Evolutionary conservation across 176 grass and related monocot genomes (phyloP).

Genomic region (Aegilops tauschii): DNA sequence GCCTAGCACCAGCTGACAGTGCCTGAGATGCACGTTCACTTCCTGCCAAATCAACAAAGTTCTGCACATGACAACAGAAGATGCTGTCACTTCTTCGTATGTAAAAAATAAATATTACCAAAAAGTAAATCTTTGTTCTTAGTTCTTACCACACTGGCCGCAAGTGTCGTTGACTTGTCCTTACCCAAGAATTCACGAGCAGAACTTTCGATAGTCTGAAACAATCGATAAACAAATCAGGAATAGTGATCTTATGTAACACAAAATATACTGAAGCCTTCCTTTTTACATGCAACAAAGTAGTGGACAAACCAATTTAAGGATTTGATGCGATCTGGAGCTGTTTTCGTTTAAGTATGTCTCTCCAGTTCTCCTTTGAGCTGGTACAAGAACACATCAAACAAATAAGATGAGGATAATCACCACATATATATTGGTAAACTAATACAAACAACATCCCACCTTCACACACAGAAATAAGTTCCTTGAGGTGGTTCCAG

Average conservation of each 20-base stretch:
- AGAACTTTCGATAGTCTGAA: conserved; percentile 88
- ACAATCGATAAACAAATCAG: conserved; percentile 38
- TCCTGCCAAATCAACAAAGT: conserved; percentile 94
- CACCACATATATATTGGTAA: conserved; percentile 24
- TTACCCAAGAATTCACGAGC: conserved; percentile 77
- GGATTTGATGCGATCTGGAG: conserved; percentile 97
- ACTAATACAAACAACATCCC: conserved; percentile 13
- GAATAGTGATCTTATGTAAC: conserved; percentile 11
- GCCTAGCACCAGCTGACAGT: conserved; percentile 70
- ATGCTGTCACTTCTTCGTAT: not conserved
- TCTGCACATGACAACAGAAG: conserved; percentile 46
- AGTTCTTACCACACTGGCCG: conserved; percentile 76
- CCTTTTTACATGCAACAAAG: conserved; percentile 19
- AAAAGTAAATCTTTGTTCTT: conserved; percentile 13
- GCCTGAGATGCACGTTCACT: conserved; percentile 87
- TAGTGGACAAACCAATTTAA: conserved; percentile 70
- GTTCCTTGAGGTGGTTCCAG: conserved; percentile 74
- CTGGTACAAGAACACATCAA: conserved; percentile 37
- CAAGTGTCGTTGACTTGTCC: conserved; percentile 76
- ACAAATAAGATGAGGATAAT: conserved; percentile 25
- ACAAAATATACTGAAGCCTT: conserved; percentile 1
- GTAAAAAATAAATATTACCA: not conserved
- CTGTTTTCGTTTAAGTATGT: conserved; percentile 88
- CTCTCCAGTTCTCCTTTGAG: conserved; percentile 84
- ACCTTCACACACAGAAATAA: conserved; percentile 94